phyloP scores from a whole-genome alignment of 129 eudicot species.

The Saposhnikovia divaricata region DNA sequence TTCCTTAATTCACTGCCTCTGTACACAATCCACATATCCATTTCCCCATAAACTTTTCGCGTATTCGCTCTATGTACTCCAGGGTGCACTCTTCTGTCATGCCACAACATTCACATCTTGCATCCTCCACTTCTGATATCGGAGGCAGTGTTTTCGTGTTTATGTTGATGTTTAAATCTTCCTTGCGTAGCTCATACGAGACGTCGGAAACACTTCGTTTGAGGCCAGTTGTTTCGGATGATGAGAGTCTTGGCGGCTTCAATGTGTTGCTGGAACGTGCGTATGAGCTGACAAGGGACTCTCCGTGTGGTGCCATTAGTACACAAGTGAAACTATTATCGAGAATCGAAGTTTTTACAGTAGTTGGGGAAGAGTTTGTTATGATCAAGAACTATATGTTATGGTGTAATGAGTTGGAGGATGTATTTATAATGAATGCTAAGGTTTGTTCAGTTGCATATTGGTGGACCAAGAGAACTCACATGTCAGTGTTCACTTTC shows the following conservation, averaged over 20 bases:
- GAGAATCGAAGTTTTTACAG: not conserved
- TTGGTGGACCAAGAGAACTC: constrained; percentile 1
- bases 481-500: not conserved
- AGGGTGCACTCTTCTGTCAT: constrained; percentile 73
- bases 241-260: constrained; percentile 48
- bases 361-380: not conserved
- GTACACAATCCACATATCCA: constrained; percentile 77
- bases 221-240: constrained; percentile 27
- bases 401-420: not conserved
- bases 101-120: constrained; percentile 74
- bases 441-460: not conserved
- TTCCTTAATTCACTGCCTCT: constrained; percentile 69
- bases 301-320: constrained; percentile 49
- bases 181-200: constrained; percentile 53
- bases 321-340: not conserved
- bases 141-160: constrained; percentile 25
- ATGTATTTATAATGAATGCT: not conserved
- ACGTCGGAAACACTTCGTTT: constrained; percentile 59
- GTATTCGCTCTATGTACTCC: constrained; percentile 50
- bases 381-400: not conserved
- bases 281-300: constrained; percentile 20
- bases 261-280: constrained; percentile 7
- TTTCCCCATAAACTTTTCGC: constrained; percentile 48
- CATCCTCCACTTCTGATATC: constrained; percentile 58
- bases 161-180: constrained; percentile 9